Evolutionary conservation across 2,329 filamentous ascomycete genomes (phyloP).

Genomic region (Cadophora sp.): DNA sequence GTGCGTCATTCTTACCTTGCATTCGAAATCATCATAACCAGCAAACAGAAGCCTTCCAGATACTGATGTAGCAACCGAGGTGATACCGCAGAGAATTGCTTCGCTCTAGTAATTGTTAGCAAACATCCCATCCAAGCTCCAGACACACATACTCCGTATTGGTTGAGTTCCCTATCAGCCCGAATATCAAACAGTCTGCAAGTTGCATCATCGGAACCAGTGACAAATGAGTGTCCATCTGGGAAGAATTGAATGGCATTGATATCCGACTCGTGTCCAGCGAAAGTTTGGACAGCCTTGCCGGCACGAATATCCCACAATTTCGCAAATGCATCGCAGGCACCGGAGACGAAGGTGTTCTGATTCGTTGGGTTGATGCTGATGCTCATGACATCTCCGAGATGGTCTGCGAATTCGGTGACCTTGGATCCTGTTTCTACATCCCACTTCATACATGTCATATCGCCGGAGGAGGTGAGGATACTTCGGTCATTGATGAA

Average conservation of each 20-base stretch:
- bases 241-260: slow-evolving; percentile 99
- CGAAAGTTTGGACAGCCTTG: slow-evolving; percentile 98
- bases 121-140: slow-evolving; percentile 24
- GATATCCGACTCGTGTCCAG: slow-evolving; percentile 98
- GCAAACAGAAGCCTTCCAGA: slow-evolving; percentile 95
- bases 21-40: slow-evolving; percentile 98
- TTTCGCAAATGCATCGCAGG: slow-evolving; percentile 98
- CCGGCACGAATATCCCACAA: slow-evolving; percentile 98
- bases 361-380: slow-evolving; percentile 99
- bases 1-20: slow-evolving; percentile 77
- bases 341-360: slow-evolving; percentile 99
- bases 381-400: slow-evolving; percentile 99
- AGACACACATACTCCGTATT: slow-evolving; percentile 65
- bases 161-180: slow-evolving; percentile 80
- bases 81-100: slow-evolving; percentile 96
- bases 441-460: slow-evolving; percentile 99
- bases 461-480: slow-evolving; percentile 96
- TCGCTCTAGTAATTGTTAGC: slow-evolving; percentile 71
- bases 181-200: slow-evolving; percentile 98
- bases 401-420: slow-evolving; percentile 96
- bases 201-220: slow-evolving; percentile 95
- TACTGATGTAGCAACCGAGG: slow-evolving; percentile 96
- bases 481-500: slow-evolving; percentile 99
- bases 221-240: slow-evolving; percentile 97
- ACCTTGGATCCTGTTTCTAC: slow-evolving; percentile 97